Conservation (phyloP, 441 rosid genomes). For the Eutrema salsugineum region DNA sequence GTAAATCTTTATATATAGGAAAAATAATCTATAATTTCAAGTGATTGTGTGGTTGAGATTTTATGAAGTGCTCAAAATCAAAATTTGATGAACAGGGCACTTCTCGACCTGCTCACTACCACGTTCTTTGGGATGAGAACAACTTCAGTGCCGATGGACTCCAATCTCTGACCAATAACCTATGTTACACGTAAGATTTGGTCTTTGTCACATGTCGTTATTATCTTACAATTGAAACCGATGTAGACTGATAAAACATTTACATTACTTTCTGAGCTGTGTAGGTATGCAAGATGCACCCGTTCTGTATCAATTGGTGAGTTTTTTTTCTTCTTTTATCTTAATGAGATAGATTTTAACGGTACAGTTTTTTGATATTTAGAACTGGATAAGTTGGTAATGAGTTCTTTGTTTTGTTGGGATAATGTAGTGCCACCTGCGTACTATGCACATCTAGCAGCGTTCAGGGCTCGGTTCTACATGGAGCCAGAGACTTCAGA, state of each 20-base stretch:
- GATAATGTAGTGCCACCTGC: constrained; percentile 82
- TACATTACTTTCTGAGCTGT: not conserved
- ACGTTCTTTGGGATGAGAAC: constrained; percentile 97
- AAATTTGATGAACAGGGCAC: constrained; percentile 59
- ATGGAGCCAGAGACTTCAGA: constrained; percentile 99
- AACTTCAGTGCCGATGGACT: constrained; percentile 82
- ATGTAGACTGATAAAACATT: not conserved
- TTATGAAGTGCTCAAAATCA: not conserved
- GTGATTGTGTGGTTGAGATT: not conserved
- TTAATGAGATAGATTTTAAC: not conserved
- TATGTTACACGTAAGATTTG: constrained; percentile 82
- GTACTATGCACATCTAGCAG: constrained; percentile 95
- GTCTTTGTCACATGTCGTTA: not conserved
- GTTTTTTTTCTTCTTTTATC: constrained; percentile 8
- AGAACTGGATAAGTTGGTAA: too few species aligned
- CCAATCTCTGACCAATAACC: constrained; percentile 86
- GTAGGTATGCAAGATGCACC: constrained; percentile 94
- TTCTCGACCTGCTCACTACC: constrained; percentile 98
- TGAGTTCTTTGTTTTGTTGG: too few species aligned
- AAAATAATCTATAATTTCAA: not conserved
- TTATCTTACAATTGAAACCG: not conserved
- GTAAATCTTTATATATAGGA: constrained; percentile 25
- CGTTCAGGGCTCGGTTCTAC: constrained; percentile 93
- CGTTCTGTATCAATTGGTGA: constrained; percentile 91
- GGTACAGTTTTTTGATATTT: too few species aligned